Conservation (phyloP, 163 green algal genomes). For the Picocystis sp. region DNA sequence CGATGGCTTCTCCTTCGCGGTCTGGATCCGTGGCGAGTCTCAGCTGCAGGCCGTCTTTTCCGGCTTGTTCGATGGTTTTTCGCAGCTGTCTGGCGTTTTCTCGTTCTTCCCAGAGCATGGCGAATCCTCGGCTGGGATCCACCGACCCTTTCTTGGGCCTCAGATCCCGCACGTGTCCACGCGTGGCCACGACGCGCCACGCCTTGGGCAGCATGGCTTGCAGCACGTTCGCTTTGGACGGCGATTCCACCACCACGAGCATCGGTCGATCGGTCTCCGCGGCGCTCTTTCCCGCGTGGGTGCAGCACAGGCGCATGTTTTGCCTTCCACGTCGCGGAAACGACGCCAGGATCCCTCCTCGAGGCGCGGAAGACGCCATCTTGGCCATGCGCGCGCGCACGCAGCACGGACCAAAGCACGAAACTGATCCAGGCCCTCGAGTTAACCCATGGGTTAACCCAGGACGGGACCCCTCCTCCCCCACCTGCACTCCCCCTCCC, state of each 20-base stretch:
- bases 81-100: constrained; percentile 14
- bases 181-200: constrained; percentile 42
- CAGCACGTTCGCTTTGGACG: constrained; percentile 52
- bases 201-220: background rate
- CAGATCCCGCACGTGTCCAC: constrained; percentile 81
- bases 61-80: constrained; percentile 22
- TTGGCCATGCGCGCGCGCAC: too few species aligned
- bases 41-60: constrained; percentile 20
- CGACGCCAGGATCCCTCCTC: too few species aligned
- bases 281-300: too few species aligned
- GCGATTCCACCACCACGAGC: constrained; percentile 82
- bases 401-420: too few species aligned
- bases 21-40: constrained; percentile 87
- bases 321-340: too few species aligned
- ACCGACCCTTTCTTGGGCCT: constrained; percentile 35
- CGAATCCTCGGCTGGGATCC: constrained; percentile 34
- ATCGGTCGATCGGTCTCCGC: background rate
- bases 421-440: too few species aligned
- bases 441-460: too few species aligned
- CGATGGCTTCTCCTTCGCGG: constrained; percentile 81
- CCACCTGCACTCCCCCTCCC: too few species aligned
- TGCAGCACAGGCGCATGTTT: too few species aligned
- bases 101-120: constrained; percentile 44
- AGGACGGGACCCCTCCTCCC: too few species aligned
- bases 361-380: too few species aligned